Evolutionary conservation across 768 basidiomycete species (phyloP).

Genomic region (Termitomyces sp.): DNA sequence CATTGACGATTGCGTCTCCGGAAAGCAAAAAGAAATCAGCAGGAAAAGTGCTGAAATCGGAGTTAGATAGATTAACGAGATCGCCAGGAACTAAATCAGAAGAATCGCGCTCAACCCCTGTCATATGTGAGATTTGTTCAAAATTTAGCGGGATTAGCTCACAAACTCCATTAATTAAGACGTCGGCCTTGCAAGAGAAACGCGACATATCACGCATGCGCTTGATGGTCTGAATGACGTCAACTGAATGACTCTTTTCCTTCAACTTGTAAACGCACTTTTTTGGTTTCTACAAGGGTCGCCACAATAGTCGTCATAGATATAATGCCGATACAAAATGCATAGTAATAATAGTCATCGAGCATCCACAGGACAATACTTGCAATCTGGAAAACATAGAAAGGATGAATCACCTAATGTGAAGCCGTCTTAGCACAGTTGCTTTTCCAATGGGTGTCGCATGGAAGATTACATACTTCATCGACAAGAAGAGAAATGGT

Average conservation of each 20-base stretch:
- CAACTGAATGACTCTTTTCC: neutral
- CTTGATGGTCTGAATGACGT: conserved; percentile 61
- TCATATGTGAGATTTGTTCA: conserved; percentile 1
- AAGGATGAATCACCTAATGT: conserved; percentile 82
- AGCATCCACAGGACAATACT: conserved; percentile 92
- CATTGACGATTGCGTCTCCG: conserved; percentile 96
- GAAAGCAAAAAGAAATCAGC: conserved; percentile 90
- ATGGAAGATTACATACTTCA: conserved; percentile 51
- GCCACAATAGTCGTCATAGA: conserved; percentile 77
- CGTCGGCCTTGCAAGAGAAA: conserved; percentile 72
- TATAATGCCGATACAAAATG: conserved; percentile 93
- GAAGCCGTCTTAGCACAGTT: neutral
- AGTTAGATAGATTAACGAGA: conserved; percentile 80
- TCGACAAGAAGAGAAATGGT: conserved; percentile 74
- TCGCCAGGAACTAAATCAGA: conserved; percentile 86
- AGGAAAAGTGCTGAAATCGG: conserved; percentile 69
- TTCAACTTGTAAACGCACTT: conserved; percentile 39
- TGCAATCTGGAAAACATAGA: conserved; percentile 97
- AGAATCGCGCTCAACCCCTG: conserved; percentile 73
- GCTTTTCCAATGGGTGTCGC: neutral
- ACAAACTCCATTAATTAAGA: conserved; percentile 72
- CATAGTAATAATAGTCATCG: conserved; percentile 96
- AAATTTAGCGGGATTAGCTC: conserved; percentile 20
- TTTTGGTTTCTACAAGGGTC: conserved; percentile 88
- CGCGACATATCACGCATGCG: conserved; percentile 97